A percentile compares a stretch with the other conserved stretches of the same genome.
Conservation (phyloP, 129 eudicot species). For the Oenanthe sinensis region DNA sequence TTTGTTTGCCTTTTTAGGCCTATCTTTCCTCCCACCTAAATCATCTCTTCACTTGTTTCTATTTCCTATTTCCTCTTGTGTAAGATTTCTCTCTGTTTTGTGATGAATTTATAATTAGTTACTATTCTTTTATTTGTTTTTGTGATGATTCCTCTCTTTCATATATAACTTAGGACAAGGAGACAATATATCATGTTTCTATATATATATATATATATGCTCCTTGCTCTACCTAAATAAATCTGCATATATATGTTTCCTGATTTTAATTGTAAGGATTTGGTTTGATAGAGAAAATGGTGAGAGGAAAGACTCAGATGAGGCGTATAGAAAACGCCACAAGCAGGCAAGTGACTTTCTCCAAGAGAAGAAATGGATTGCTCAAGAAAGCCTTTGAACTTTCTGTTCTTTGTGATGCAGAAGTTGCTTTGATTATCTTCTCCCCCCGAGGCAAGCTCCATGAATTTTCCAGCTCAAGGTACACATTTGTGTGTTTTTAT, state of each 20-base stretch:
- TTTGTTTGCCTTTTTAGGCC: slow-evolving; percentile 29
- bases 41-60: neutral
- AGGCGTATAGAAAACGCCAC: slow-evolving; percentile 88
- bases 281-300: slow-evolving; percentile 34
- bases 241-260: neutral
- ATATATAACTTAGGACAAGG: neutral
- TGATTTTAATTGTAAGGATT: neutral
- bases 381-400: slow-evolving; percentile 76
- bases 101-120: neutral
- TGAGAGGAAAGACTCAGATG: slow-evolving; percentile 89
- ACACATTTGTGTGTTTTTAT: neutral
- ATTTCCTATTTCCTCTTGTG: slow-evolving; percentile 21
- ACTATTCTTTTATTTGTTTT: neutral
- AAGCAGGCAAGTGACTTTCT: slow-evolving; percentile 81
- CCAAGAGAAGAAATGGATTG: slow-evolving; percentile 77
- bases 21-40: slow-evolving; percentile 4
- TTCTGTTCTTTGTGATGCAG: slow-evolving; percentile 88
- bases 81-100: slow-evolving; percentile 13
- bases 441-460: slow-evolving; percentile 86
- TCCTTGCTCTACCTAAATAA: neutral
- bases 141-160: no score
- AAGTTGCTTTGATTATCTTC: slow-evolving; percentile 77
- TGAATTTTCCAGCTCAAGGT: slow-evolving; percentile 88
- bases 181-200: neutral
- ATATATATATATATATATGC: no score